phyloP scores from a whole-genome alignment of 495 filamentous ascomycete genomes.

The Xylaria bambusicola region DNA sequence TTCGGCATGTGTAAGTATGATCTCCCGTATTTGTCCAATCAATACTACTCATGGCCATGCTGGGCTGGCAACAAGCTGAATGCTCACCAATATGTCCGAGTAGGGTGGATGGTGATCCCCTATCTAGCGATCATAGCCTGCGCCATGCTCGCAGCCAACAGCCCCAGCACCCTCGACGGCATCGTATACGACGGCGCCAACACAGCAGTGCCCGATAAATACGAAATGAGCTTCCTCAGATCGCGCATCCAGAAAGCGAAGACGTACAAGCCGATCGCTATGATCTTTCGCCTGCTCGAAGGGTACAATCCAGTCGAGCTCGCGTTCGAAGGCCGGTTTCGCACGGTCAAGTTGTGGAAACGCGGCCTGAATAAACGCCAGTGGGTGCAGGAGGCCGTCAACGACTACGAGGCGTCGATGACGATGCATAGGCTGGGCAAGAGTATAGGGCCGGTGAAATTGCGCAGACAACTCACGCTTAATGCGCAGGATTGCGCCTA shows the following conservation, averaged over 20 bases:
- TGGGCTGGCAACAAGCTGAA: too few species aligned
- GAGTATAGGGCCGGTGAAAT: slow-evolving; percentile 9
- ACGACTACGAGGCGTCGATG: slow-evolving; percentile 22
- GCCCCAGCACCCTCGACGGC: slow-evolving; percentile 31
- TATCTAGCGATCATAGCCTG: slow-evolving; percentile 31
- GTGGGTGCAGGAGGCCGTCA: slow-evolving; percentile 33
- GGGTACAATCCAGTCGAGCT: slow-evolving; percentile 30
- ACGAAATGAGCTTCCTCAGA: slow-evolving; percentile 20
- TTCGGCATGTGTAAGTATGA: slow-evolving; percentile 51
- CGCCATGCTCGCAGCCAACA: slow-evolving; percentile 26
- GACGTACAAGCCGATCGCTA: slow-evolving; percentile 13
- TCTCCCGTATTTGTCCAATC: too few species aligned
- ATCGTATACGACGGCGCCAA: slow-evolving; percentile 32
- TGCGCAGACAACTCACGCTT: slow-evolving; percentile 24
- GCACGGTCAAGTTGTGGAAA: slow-evolving; percentile 34
- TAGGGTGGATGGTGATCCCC: slow-evolving; percentile 37
- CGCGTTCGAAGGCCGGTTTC: slow-evolving; percentile 30
- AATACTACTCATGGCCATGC: too few species aligned
- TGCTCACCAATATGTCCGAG: not conserved
- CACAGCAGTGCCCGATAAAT: slow-evolving; percentile 20
- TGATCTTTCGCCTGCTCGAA: slow-evolving; percentile 16
- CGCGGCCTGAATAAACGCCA: slow-evolving; percentile 33
- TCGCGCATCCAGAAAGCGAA: slow-evolving; percentile 18
- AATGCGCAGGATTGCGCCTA: slow-evolving; percentile 28
- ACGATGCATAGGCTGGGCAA: not conserved